A percentile compares a stretch with the other conserved stretches of the same genome.
Evolutionary conservation across 2,329 filamentous ascomycete species (phyloP).

Genomic region (Clonostachys chloroleuca): DNA sequence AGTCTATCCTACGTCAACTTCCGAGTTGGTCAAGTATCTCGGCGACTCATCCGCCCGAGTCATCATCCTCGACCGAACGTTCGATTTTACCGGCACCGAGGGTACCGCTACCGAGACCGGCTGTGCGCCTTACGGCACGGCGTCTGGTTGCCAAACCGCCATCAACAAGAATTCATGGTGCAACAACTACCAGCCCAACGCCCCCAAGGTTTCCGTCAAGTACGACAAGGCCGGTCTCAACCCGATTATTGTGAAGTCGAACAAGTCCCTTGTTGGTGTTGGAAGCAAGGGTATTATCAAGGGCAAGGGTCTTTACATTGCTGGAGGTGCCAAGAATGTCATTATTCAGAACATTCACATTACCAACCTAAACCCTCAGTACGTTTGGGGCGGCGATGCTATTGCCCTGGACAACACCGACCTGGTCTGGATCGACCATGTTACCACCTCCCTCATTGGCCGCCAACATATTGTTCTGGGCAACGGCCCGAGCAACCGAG

Average conservation of each 20-base stretch:
- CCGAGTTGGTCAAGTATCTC: slow-evolving; percentile 55
- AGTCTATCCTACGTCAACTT: slow-evolving; percentile 47
- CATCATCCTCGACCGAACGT: slow-evolving; percentile 53
- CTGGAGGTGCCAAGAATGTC: slow-evolving; percentile 43
- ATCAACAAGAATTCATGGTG: slow-evolving; percentile 44
- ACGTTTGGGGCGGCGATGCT: slow-evolving; percentile 57
- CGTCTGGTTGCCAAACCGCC: slow-evolving; percentile 44
- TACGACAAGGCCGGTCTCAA: slow-evolving; percentile 47
- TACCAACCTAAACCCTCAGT: slow-evolving; percentile 49
- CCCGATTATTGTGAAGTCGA: slow-evolving; percentile 46
- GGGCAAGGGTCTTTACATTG: slow-evolving; percentile 50
- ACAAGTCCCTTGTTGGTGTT: slow-evolving; percentile 51
- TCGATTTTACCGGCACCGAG: slow-evolving; percentile 51
- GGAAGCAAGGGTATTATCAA: slow-evolving; percentile 49
- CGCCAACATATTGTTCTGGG: not conserved
- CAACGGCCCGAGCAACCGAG: slow-evolving; percentile 40
- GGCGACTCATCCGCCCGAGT: slow-evolving; percentile 45
- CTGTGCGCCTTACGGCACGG: slow-evolving; percentile 54
- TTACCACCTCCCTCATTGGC: slow-evolving; percentile 42
- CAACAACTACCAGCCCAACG: slow-evolving; percentile 49
- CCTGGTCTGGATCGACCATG: slow-evolving; percentile 46
- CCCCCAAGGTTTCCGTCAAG: slow-evolving; percentile 36
- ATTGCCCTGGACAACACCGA: slow-evolving; percentile 45
- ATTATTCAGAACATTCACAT: slow-evolving; percentile 57
- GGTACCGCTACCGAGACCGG: slow-evolving; percentile 47